phyloP scores from a whole-genome alignment of 441 rosid species.

The Pelargonium fulgidum region DNA sequence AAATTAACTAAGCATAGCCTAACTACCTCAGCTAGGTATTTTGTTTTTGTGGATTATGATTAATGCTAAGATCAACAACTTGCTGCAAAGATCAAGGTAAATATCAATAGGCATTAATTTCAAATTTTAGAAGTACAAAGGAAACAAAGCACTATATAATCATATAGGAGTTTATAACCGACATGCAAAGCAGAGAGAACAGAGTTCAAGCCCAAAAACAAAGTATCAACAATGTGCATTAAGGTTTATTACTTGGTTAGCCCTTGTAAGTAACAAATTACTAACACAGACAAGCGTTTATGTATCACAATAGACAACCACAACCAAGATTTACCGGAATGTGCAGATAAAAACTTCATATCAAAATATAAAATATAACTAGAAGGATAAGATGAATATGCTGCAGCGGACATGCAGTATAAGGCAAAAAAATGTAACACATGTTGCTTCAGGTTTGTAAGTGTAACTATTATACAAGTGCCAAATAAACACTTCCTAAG shows the following conservation, averaged over 20 bases:
- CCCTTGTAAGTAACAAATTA: background rate
- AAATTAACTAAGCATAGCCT: no score
- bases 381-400: background rate
- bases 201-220: background rate
- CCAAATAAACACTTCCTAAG: background rate
- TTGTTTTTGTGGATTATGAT: slow-evolving; percentile 69
- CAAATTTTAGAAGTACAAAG: slow-evolving; percentile 6
- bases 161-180: background rate
- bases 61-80: slow-evolving; percentile 52
- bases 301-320: background rate
- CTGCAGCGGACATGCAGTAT: background rate
- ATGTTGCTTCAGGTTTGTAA: background rate
- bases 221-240: slow-evolving; percentile 2
- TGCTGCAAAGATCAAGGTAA: slow-evolving; percentile 34
- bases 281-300: background rate
- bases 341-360: background rate
- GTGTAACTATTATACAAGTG: background rate
- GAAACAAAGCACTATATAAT: background rate
- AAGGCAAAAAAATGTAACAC: background rate
- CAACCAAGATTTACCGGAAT: no score
- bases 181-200: background rate
- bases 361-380: background rate
- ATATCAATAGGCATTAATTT: slow-evolving; percentile 14
- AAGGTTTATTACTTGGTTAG: background rate
- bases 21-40: slow-evolving; percentile 67